Evolutionary conservation across 345 rosid genomes (phyloP).

Genomic region (Alliaria petiolata): DNA sequence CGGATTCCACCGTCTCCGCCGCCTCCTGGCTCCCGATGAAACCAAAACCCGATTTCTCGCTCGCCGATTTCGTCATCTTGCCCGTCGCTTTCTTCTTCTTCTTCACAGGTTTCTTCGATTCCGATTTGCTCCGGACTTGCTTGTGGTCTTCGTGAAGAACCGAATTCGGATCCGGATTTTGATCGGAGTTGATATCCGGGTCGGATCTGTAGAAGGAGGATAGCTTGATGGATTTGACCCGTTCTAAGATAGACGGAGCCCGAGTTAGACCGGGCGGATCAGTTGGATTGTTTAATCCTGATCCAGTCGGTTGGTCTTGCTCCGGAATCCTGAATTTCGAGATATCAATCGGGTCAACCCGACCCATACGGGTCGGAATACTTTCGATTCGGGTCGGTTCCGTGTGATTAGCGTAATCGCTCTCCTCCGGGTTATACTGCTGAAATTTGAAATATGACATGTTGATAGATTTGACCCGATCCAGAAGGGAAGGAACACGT

Average conservation of each 20-base stretch:
- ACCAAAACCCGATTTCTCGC: slow-evolving; percentile 44
- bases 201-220: slow-evolving; percentile 37
- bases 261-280: slow-evolving; percentile 34
- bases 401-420: background rate
- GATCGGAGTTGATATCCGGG: slow-evolving; percentile 17
- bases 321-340: slow-evolving; percentile 19
- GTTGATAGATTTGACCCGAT: slow-evolving; percentile 62
- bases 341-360: slow-evolving; percentile 29
- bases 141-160: slow-evolving; percentile 19
- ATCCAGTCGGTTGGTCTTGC: slow-evolving; percentile 11
- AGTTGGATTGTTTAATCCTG: background rate
- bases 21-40: background rate
- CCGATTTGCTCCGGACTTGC: slow-evolving; percentile 45
- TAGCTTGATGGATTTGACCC: slow-evolving; percentile 58
- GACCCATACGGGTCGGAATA: slow-evolving; percentile 1
- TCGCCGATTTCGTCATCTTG: slow-evolving; percentile 68
- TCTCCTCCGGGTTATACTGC: slow-evolving; percentile 27
- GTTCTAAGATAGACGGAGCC: slow-evolving; percentile 53
- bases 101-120: slow-evolving; percentile 27
- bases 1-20: slow-evolving; percentile 22
- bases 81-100: slow-evolving; percentile 19
- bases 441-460: slow-evolving; percentile 24
- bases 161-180: slow-evolving; percentile 1
- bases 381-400: slow-evolving; percentile 20
- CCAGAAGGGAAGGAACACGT: slow-evolving; percentile 49